Conservation (phyloP, 129 eudicot genomes). For the Kitagawia praeruptora region DNA sequence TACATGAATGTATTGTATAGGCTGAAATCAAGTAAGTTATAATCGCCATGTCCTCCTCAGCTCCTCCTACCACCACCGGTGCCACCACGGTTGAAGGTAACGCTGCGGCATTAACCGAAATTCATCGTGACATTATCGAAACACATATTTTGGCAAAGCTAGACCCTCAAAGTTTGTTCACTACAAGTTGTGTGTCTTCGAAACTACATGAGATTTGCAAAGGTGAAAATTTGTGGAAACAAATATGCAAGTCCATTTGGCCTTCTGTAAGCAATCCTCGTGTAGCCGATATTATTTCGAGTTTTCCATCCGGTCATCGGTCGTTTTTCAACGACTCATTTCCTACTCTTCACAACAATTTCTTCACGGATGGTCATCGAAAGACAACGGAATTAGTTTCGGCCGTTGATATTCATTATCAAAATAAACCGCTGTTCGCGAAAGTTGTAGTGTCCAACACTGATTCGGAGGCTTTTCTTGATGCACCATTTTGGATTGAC, state of each 20-base stretch:
- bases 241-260: slow-evolving; percentile 36
- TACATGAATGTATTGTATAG: too few species aligned
- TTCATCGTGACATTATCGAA: slow-evolving; percentile 13
- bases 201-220: slow-evolving; percentile 17
- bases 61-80: neutral
- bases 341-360: slow-evolving; percentile 25
- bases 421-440: slow-evolving; percentile 18
- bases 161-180: slow-evolving; percentile 33
- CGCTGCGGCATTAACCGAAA: neutral
- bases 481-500: slow-evolving; percentile 18
- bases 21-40: neutral
- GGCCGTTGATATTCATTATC: slow-evolving; percentile 33
- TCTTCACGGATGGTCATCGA: neutral
- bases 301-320: slow-evolving; percentile 45
- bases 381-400: slow-evolving; percentile 23
- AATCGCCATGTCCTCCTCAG: neutral
- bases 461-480: slow-evolving; percentile 16
- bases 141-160: slow-evolving; percentile 36
- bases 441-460: slow-evolving; percentile 6
- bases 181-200: slow-evolving; percentile 24
- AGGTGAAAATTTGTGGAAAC: slow-evolving; percentile 29
- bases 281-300: slow-evolving; percentile 26
- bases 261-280: slow-evolving; percentile 37
- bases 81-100: neutral
- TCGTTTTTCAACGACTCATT: slow-evolving; percentile 38